Evolutionary conservation across 1,284 basidiomycete species (phyloP).

Genomic region (Mycosarcoma maydis): DNA sequence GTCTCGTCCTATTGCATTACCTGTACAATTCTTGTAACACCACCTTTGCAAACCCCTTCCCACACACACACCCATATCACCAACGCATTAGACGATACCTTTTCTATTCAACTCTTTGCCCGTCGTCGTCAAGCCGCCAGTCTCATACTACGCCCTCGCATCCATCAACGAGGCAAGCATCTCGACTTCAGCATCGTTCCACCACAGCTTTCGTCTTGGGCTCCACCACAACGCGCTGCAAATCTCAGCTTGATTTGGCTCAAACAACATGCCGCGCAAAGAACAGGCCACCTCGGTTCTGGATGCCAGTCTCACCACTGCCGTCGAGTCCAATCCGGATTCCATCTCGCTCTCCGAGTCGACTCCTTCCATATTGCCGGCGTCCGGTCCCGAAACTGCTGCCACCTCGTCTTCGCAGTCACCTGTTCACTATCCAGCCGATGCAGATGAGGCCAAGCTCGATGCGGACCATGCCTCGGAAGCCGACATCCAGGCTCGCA

Average conservation of each 20-base stretch:
- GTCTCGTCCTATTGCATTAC: constrained; percentile 40
- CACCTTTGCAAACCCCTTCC: constrained; percentile 43
- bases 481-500: constrained; percentile 44
- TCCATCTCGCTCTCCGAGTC: constrained; percentile 46
- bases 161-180: neutral
- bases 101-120: neutral
- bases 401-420: constrained; percentile 27
- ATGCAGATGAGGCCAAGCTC: too few relatives aligned
- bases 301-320: constrained; percentile 6
- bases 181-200: neutral
- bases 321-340: constrained; percentile 26
- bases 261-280: constrained; percentile 18
- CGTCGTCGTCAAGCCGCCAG: neutral
- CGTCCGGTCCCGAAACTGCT: constrained; percentile 24
- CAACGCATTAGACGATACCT: constrained; percentile 20
- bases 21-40: constrained; percentile 50
- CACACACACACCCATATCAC: constrained; percentile 10
- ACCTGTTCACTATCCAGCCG: constrained; percentile 11
- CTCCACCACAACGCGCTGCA: neutral
- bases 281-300: constrained; percentile 10
- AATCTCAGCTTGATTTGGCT: neutral
- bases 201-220: too few relatives aligned
- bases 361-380: constrained; percentile 29
- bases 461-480: constrained; percentile 18
- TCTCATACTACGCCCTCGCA: neutral